Conservation (phyloP, 2,329 filamentous ascomycete species). For the Alternaria atra region DNA sequence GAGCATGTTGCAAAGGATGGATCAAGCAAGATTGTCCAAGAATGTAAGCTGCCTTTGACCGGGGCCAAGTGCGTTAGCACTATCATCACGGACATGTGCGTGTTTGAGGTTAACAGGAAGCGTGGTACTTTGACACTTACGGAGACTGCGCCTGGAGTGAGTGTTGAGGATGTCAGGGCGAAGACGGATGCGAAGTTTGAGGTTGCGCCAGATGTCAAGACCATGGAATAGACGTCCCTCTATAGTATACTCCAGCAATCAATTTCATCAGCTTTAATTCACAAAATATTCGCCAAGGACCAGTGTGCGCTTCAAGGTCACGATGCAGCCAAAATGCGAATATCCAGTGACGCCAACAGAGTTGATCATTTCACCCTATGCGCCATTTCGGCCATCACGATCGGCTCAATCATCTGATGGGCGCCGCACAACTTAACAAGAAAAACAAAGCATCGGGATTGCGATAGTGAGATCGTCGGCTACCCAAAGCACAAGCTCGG, state of each 20-base stretch:
- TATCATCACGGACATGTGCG: conserved; percentile 53
- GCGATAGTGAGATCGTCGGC: background rate
- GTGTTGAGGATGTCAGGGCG: conserved; percentile 82
- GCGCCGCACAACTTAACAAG: background rate
- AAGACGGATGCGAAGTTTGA: conserved; percentile 89
- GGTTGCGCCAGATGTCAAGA: conserved; percentile 78
- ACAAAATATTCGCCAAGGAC: background rate
- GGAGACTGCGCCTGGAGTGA: conserved; percentile 86
- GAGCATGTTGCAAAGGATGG: conserved; percentile 95
- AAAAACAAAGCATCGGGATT: background rate
- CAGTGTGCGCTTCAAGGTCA: background rate
- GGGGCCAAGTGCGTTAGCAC: conserved; percentile 49
- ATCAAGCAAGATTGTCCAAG: conserved; percentile 87
- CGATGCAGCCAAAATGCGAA: background rate
- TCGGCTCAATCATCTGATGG: background rate
- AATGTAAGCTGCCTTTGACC: conserved; percentile 50
- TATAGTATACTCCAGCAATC: background rate
- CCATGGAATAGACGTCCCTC: conserved; percentile 63
- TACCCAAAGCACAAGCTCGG: background rate
- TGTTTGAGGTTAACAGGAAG: conserved; percentile 72
- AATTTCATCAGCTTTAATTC: background rate
- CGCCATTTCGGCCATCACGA: background rate
- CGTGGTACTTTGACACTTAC: conserved; percentile 75
- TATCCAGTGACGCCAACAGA: too few species aligned
- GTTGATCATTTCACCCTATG: background rate